Conservation (phyloP, 2,329 filamentous ascomycete species). For the Clarireedia homoeocarpa region DNA sequence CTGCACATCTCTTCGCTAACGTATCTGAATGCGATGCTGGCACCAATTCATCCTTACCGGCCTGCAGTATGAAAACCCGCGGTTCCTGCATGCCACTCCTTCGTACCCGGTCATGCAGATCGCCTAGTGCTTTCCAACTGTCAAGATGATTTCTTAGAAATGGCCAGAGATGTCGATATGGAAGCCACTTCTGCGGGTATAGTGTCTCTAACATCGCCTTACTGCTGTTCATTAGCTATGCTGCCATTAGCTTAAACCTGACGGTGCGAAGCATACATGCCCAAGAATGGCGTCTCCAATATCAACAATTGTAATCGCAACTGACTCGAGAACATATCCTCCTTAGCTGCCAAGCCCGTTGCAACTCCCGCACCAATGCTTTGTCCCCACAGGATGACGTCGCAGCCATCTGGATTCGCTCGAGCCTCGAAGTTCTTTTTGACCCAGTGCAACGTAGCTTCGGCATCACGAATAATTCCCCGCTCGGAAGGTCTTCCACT, state of each 20-base stretch:
- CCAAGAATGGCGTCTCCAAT: constrained; percentile 70
- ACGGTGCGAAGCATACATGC: constrained; percentile 33
- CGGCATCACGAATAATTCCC: constrained; percentile 62
- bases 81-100: constrained; percentile 15
- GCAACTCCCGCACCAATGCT: constrained; percentile 69
- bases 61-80: constrained; percentile 41
- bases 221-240: background rate
- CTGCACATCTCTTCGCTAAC: constrained; percentile 40
- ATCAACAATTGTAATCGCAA: constrained; percentile 42
- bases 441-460: constrained; percentile 57
- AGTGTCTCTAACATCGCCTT: constrained; percentile 62
- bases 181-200: constrained; percentile 74
- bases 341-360: constrained; percentile 37
- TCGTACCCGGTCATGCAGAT: constrained; percentile 32
- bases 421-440: constrained; percentile 31
- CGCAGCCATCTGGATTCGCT: constrained; percentile 11
- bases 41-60: constrained; percentile 51
- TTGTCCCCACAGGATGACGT: constrained; percentile 65
- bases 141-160: constrained; percentile 61
- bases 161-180: constrained; percentile 66
- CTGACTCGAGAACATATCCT: constrained; percentile 9
- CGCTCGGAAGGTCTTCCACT: constrained; percentile 60
- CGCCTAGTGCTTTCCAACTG: constrained; percentile 42
- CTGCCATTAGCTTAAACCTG: background rate
- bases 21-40: constrained; percentile 41